These are phyloP conservation scores for Schoenoplectus tabernaemontani DNA, from an alignment of 202 grass and related monocot species.

Conservation along the genomic window DNA sequence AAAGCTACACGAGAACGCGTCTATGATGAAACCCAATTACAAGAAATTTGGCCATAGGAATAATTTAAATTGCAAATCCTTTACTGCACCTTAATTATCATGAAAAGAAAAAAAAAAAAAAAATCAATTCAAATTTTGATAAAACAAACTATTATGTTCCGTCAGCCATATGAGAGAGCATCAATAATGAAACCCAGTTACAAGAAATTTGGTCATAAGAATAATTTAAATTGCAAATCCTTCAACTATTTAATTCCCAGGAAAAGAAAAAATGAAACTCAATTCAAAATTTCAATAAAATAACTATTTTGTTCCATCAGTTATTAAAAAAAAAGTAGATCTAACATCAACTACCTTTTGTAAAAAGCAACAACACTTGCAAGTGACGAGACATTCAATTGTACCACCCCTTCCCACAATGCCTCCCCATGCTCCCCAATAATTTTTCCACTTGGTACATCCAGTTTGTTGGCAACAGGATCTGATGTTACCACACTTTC, in stretches of 20 bases:
- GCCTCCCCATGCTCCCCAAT: constrained; percentile 28
- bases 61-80: no score
- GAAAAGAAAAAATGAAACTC: background rate
- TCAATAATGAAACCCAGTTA: constrained; percentile 2
- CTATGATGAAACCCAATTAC: background rate
- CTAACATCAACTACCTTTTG: constrained; percentile 53
- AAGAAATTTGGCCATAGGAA: no score
- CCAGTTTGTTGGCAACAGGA: constrained; percentile 13
- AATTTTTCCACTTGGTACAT: constrained; percentile 13
- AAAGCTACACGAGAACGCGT: background rate
- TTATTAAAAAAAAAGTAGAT: background rate
- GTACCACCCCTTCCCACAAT: constrained; percentile 97
- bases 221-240: background rate
- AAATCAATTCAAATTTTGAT: no score
- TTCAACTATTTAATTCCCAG: background rate
- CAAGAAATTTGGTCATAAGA: background rate
- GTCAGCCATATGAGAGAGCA: background rate
- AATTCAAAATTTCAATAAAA: background rate
- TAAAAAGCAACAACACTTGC: constrained; percentile 73
- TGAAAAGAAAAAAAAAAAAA: no score
- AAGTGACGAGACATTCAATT: constrained; percentile 69
- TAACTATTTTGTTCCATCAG: background rate
- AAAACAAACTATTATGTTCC: no score
- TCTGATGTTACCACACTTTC: constrained; percentile 35
- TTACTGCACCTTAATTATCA: no score